Conservation (phyloP, 768 basidiomycete species). For the Imleria badia region DNA sequence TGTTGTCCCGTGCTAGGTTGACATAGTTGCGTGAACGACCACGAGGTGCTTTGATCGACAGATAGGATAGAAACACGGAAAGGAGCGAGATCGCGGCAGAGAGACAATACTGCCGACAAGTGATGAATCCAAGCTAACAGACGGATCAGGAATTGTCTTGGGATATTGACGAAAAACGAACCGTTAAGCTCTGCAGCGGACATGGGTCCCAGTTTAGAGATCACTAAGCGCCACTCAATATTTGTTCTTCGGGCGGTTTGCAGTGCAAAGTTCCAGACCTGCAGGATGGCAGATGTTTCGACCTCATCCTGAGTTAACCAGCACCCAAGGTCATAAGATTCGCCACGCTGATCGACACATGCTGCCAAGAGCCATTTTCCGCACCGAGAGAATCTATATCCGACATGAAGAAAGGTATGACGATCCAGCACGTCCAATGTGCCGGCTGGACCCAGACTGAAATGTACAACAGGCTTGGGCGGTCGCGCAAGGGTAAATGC, state of each 20-base stretch:
- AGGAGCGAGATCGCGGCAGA: slow-evolving; percentile 44
- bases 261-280: slow-evolving; percentile 70
- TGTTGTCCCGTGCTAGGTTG: slow-evolving; percentile 19
- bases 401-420: slow-evolving; percentile 72
- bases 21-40: slow-evolving; percentile 50
- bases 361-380: slow-evolving; percentile 77
- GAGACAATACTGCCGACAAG: slow-evolving; percentile 41
- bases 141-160: slow-evolving; percentile 3
- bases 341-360: slow-evolving; percentile 77
- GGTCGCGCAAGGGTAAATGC: slow-evolving; percentile 62
- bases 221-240: slow-evolving; percentile 78
- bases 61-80: slow-evolving; percentile 61
- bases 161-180: slow-evolving; percentile 34
- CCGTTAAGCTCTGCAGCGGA: slow-evolving; percentile 60
- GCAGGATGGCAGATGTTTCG: slow-evolving; percentile 49
- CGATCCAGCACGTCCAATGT: slow-evolving; percentile 53
- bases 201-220: slow-evolving; percentile 69
- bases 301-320: slow-evolving; percentile 58
- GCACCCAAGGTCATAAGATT: slow-evolving; percentile 65
- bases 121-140: slow-evolving; percentile 64
- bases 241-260: slow-evolving; percentile 62
- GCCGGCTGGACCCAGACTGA: slow-evolving; percentile 39
- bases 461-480: slow-evolving; percentile 33
- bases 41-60: slow-evolving; percentile 57
- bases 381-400: slow-evolving; percentile 63